These are phyloP conservation scores for Calcarisporium arbuscula DNA, from an alignment of 2,329 filamentous ascomycete genomes.

Conservation along the genomic window DNA sequence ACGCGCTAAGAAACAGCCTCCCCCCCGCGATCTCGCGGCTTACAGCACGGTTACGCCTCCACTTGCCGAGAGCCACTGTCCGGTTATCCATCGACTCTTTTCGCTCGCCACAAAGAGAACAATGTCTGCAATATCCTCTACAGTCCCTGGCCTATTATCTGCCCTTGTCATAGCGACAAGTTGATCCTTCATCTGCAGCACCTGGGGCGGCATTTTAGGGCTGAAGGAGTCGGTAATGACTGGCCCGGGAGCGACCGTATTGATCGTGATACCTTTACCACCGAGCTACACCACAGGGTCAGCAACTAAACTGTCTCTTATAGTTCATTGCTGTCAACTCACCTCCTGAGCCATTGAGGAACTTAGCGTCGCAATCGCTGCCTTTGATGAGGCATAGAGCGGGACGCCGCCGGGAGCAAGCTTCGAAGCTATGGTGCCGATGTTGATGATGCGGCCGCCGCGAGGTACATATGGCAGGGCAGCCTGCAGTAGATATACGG, in stretches of 20 bases:
- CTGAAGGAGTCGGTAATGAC: slow-evolving; percentile 23
- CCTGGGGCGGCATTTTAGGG: slow-evolving; percentile 36
- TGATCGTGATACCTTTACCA: slow-evolving; percentile 23
- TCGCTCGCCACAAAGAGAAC: slow-evolving; percentile 11
- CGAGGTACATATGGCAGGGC: slow-evolving; percentile 3
- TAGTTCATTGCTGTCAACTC: too few species aligned
- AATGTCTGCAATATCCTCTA: slow-evolving; percentile 27
- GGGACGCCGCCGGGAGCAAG: slow-evolving; percentile 1
- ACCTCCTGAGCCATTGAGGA: slow-evolving; percentile 23
- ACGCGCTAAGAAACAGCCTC: too few species aligned
- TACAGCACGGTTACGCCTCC: slow-evolving; percentile 11
- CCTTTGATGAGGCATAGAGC: slow-evolving; percentile 19
- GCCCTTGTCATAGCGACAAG: slow-evolving; percentile 20
- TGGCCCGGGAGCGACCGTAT: slow-evolving; percentile 31
- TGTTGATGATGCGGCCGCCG: slow-evolving; percentile 4
- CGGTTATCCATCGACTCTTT: slow-evolving; percentile 14
- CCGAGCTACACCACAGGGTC: slow-evolving; percentile 12
- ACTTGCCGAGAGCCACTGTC: slow-evolving; percentile 14
- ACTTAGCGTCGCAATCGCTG: slow-evolving; percentile 25
- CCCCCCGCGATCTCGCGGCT: too few species aligned
- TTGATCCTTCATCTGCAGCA: slow-evolving; percentile 20
- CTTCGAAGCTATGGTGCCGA: slow-evolving; percentile 2
- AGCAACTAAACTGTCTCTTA: too few species aligned
- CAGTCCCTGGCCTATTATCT: slow-evolving; percentile 21
- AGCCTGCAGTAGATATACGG: slow-evolving; percentile 6